These are phyloP conservation scores for Thraustochytrium striatum DNA, from an alignment of 352 stramenopile species.

Conservation along the genomic window DNA sequence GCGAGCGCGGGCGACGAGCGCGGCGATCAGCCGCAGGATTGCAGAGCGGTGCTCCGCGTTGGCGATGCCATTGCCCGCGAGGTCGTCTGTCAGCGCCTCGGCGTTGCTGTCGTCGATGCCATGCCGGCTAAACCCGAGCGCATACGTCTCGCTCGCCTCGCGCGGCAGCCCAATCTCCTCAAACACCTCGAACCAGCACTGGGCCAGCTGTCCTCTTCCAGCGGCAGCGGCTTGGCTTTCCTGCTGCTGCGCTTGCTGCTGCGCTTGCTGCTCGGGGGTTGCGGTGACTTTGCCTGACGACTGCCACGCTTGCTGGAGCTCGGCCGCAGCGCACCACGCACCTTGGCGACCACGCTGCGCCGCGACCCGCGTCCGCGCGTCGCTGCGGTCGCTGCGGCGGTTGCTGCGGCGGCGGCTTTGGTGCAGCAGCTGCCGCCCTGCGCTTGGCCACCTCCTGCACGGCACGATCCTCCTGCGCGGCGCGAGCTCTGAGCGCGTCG, in stretches of 20 bases:
- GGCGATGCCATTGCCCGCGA: not conserved
- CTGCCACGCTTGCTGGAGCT: too few species aligned
- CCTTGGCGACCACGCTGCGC: too few species aligned
- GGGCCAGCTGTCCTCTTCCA: constrained; percentile 9
- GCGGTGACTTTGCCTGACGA: not conserved
- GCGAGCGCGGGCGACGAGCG: constrained; percentile 5
- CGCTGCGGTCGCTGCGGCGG: not conserved
- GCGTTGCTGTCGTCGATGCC: constrained; percentile 29
- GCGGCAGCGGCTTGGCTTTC: not conserved
- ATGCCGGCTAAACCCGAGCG: constrained; percentile 22
- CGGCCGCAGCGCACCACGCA: too few species aligned
- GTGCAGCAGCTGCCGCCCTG: not conserved
- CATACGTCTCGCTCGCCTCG: not conserved
- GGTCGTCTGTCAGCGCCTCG: not conserved
- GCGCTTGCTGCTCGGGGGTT: not conserved
- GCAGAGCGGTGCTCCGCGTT: constrained; percentile 22
- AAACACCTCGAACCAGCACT: constrained; percentile 41
- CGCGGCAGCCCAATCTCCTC: not conserved
- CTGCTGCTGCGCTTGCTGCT: not conserved
- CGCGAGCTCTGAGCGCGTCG: not conserved
- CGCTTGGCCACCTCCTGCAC: too few species aligned
- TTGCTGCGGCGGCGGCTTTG: not conserved
- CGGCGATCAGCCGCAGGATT: constrained; percentile 32
- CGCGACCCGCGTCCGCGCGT: too few species aligned
- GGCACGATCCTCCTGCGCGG: too few species aligned